A percentile compares a stretch with the other conserved stretches of the same genome.
Conservation (phyloP, 176 grass and related monocot species). For the Triticum urartu region DNA sequence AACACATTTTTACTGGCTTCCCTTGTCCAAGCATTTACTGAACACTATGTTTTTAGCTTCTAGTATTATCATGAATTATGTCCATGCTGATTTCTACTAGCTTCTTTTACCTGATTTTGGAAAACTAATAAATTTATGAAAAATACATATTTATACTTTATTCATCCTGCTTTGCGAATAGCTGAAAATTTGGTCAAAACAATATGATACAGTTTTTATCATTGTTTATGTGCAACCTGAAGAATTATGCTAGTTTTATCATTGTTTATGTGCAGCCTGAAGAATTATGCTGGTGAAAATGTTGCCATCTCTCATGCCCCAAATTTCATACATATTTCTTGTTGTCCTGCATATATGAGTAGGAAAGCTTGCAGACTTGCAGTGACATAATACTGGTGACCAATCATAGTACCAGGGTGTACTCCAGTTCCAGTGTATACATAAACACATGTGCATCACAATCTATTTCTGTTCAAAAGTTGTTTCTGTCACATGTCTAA, state of each 20-base stretch:
- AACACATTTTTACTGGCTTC: neutral
- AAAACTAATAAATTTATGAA: neutral
- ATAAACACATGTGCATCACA: neutral
- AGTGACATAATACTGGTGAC: neutral
- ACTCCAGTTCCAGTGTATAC: constrained; percentile 16
- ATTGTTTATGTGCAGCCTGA: neutral
- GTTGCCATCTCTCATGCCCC: neutral
- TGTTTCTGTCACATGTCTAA: constrained; percentile 14
- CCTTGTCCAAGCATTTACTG: neutral
- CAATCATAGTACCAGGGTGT: neutral
- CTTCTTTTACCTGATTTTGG: neutral
- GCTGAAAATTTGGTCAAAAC: neutral
- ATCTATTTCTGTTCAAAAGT: neutral
- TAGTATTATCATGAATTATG: neutral
- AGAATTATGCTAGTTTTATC: too few species aligned
- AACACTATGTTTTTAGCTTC: neutral
- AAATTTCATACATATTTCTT: neutral
- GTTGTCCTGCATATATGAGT: neutral
- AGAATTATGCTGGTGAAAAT: neutral
- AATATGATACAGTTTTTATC: neutral
- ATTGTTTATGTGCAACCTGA: neutral
- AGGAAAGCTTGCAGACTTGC: neutral
- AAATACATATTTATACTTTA: neutral
- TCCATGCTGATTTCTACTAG: neutral
- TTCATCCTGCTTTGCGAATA: neutral